phyloP scores from a whole-genome alignment of 495 filamentous ascomycete species.

The Antarctomyces pellizariae region DNA sequence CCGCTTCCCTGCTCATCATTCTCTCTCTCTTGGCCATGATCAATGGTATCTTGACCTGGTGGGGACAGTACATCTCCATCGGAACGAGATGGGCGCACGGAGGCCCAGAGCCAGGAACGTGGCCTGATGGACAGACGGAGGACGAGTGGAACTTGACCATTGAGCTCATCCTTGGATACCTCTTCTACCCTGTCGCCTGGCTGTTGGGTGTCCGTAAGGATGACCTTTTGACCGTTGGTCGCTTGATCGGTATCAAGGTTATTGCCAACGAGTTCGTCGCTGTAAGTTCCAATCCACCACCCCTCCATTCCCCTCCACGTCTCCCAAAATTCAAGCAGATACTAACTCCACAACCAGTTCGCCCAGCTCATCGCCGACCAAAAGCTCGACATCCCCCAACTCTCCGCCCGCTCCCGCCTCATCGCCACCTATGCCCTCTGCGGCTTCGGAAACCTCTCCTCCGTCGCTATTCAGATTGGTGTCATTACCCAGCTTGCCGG shows the following conservation, averaged over 20 bases:
- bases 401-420: constrained; percentile 45
- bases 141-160: constrained; percentile 53
- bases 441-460: constrained; percentile 62
- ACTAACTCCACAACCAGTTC: constrained; percentile 22
- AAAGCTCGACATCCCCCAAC: constrained; percentile 23
- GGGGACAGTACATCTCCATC: constrained; percentile 65
- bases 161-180: constrained; percentile 55
- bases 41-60: constrained; percentile 70
- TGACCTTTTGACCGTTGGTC: constrained; percentile 48
- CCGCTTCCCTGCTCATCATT: constrained; percentile 58
- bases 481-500: constrained; percentile 60
- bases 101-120: no score
- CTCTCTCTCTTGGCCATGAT: constrained; percentile 54
- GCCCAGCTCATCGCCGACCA: constrained; percentile 22
- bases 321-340: constrained; percentile 2
- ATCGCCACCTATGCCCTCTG: constrained; percentile 53
- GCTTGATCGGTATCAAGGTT: constrained; percentile 65
- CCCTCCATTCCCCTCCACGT: neutral
- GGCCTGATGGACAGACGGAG: no score
- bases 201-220: constrained; percentile 55
- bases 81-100: no score
- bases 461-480: constrained; percentile 68
- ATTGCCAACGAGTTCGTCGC: constrained; percentile 29
- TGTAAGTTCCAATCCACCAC: constrained; percentile 7
- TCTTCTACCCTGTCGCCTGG: constrained; percentile 70